A percentile compares a stretch with the other conserved stretches of the same genome.
Conservation (phyloP, 2,329 filamentous ascomycete species). For the Xylariaceae sp. region DNA sequence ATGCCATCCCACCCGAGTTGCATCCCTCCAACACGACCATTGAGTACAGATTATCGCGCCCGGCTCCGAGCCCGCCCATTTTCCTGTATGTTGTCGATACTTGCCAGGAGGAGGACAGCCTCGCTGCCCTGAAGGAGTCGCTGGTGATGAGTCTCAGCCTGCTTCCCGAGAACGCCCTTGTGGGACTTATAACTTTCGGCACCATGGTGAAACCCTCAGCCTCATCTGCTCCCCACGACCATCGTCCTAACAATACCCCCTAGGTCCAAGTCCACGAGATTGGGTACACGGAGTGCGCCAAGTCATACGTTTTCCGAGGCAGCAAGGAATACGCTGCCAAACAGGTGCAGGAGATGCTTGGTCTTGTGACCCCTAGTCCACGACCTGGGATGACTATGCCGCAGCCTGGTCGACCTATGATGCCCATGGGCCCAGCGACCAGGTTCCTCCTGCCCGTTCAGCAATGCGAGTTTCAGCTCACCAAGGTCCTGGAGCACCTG, state of each 20-base stretch:
- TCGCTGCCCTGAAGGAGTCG: conserved; percentile 78
- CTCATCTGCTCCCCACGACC: background rate
- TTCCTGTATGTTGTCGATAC: conserved; percentile 85
- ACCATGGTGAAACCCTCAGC: conserved; percentile 65
- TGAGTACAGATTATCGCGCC: conserved; percentile 75
- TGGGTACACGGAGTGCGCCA: conserved; percentile 95
- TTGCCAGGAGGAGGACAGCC: conserved; percentile 81
- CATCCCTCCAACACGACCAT: conserved; percentile 83
- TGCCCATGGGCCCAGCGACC: conserved; percentile 73
- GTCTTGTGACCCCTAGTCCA: conserved; percentile 64
- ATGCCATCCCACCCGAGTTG: conserved; percentile 76
- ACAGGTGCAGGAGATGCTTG: conserved; percentile 99
- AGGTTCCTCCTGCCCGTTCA: conserved; percentile 91
- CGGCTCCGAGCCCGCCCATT: conserved; percentile 79
- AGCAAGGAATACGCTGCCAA: conserved; percentile 98
- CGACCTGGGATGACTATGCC: conserved; percentile 70
- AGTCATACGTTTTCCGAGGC: conserved; percentile 96
- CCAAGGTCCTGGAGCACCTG: conserved; percentile 88
- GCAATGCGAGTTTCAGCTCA: conserved; percentile 95
- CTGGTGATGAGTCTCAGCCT: conserved; percentile 81
- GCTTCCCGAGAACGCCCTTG: conserved; percentile 73
- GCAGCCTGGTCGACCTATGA: conserved; percentile 67
- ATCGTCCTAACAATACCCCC: conserved; percentile 21
- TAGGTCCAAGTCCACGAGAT: conserved; percentile 95
- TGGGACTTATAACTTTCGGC: conserved; percentile 80